A percentile compares a stretch with the other conserved stretches of the same genome.
Evolutionary conservation across 805 yeast species (phyloP).

Genomic region (Metschnikowia lunata): DNA sequence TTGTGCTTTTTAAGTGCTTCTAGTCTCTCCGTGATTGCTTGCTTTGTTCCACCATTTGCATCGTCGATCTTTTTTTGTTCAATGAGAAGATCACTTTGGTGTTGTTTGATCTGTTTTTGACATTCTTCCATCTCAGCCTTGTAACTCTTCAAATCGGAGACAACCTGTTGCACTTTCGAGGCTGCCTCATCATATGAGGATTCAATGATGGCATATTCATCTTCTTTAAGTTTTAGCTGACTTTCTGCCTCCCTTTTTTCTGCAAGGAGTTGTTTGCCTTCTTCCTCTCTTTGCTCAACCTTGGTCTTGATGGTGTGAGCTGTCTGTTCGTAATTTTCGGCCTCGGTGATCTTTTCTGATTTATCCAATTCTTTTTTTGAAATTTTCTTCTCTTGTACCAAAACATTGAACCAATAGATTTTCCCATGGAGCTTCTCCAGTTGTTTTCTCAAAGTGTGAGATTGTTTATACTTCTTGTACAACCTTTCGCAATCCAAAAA

Average conservation of each 20-base stretch:
- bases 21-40: conserved; percentile 22
- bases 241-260: conserved; percentile 1
- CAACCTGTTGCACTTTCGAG: conserved; percentile 7
- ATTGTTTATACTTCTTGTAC: conserved; percentile 32
- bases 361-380: conserved; percentile 15
- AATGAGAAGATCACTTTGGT: conserved; percentile 19
- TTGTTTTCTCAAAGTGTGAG: conserved; percentile 31
- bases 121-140: conserved; percentile 20
- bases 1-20: conserved; percentile 10
- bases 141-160: conserved; percentile 13
- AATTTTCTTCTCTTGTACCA: conserved; percentile 25
- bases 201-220: conserved; percentile 5
- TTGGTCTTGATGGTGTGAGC: conserved; percentile 13
- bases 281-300: background rate
- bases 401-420: conserved; percentile 40
- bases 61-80: conserved; percentile 40
- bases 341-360: conserved; percentile 7
- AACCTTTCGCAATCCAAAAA: conserved; percentile 27
- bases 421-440: conserved; percentile 36
- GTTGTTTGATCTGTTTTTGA: conserved; percentile 9
- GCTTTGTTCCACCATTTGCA: conserved; percentile 43
- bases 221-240: conserved; percentile 1
- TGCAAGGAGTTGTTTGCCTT: background rate
- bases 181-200: conserved; percentile 6
- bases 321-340: conserved; percentile 19